Percentiles rank a stretch among this genome's conserved stretches.
Evolutionary conservation across 2,329 filamentous ascomycete genomes (phyloP).

Genomic region (Penicillium frequentans): DNA sequence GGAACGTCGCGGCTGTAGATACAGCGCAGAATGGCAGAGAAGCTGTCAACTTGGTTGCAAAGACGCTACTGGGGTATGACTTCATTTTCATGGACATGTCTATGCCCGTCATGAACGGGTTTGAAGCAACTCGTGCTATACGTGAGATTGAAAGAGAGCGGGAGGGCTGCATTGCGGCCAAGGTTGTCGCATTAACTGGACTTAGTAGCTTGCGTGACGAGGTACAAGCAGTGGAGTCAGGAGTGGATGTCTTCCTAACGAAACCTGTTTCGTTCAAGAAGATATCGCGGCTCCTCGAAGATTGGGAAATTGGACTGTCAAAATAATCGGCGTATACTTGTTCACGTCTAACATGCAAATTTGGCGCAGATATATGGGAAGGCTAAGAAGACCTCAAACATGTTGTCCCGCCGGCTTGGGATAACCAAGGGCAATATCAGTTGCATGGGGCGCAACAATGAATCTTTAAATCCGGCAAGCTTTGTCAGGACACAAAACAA

Average conservation of each 20-base stretch:
- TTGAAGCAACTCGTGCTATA: slow-evolving; percentile 46
- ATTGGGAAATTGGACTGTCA: too few species aligned
- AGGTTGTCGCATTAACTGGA: not conserved
- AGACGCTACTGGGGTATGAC: slow-evolving; percentile 31
- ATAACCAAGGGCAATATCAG: too few species aligned
- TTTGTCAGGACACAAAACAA: too few species aligned
- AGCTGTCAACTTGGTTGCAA: not conserved
- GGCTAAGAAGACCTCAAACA: too few species aligned
- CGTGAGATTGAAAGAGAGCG: slow-evolving; percentile 23
- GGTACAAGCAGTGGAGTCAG: not conserved
- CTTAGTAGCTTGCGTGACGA: not conserved
- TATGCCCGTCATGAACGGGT: slow-evolving; percentile 50
- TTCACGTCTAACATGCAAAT: too few species aligned
- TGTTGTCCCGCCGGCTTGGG: too few species aligned
- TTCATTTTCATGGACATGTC: slow-evolving; percentile 49
- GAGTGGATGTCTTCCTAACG: not conserved
- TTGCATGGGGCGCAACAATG: too few species aligned
- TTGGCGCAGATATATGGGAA: too few species aligned
- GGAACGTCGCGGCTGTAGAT: not conserved
- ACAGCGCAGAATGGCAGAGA: not conserved
- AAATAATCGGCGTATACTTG: too few species aligned
- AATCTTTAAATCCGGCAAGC: too few species aligned
- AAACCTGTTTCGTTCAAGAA: not conserved
- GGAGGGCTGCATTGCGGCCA: not conserved
- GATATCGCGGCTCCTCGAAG: not conserved